Evolutionary conservation across 441 rosid genomes (phyloP), one percentile per base, ranked within the genome.

Genomic region (Bocquillonia castaneifolia): DNA sequence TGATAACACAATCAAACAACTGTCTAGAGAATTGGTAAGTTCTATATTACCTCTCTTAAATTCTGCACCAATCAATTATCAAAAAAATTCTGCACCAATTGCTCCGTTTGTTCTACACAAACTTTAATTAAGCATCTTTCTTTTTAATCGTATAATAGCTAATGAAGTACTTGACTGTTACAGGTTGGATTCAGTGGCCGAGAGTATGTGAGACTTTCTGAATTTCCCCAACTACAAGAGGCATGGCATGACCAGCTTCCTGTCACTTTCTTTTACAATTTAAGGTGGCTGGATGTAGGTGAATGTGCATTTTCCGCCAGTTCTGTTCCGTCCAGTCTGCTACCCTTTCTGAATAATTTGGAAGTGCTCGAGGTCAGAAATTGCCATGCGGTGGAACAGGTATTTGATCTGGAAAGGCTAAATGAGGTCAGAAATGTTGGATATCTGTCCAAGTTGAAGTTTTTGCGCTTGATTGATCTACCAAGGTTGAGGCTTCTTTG

Each of bases 361-460:
- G 26, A 22, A 28, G 15, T 54, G 52, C 64, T 73, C 13, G 47
- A 31, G 28, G 67, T 72, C 22, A 61, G 59, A 37, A 58, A 60
- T 6, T 72, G 76, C 53, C 42, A 54, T 13, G n/a, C 32, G 23
- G 10, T 67, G 31, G 64, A 73, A 63, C 59, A 62, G 23, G 48
- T 66, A 42, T 59, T 72, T 66, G 71, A 50, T 60, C 25, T 48
- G 13, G 39, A 31, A 9, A 10, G 61, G 23, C 28, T 22, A 18
- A 34, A 18, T 53, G 48, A 17, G 9, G 29, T 40, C 23, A 50
- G 39, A 10, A n/a, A 13, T n/a, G 18, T 23, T 59, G 34, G 44
- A 13, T 7, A 7, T 36, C 15, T 73, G 15, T 61, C 68, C 29
- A 55, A 34, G 9, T 63, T 73, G 54, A 34, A 22, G 2, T 12